Base-by-base conservation (phyloP, 192 early-diverging fungal species). In the Backusella australiensis region DNA sequence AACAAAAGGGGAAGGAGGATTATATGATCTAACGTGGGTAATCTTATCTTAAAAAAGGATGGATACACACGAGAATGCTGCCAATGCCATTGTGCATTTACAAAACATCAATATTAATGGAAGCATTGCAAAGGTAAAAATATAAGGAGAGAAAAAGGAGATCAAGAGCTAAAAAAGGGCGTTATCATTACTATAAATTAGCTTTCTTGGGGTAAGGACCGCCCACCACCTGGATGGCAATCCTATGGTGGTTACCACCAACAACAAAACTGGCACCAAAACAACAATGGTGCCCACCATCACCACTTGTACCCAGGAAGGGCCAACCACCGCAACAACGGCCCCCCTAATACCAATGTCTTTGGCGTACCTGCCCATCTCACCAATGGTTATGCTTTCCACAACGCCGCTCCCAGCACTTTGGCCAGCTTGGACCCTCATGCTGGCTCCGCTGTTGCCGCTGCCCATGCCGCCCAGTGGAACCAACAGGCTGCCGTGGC, bases 151-250 rank as follows among this genome's bases (percentile, higher is more conserved):
- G 35, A 63, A 63, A 35, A 19, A 4, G 29, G 34, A 71, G 29
- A 17, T 7, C 14, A 19, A 66, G 44, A 67, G 52, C 38, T 46
- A 32, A 65, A 32, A 39, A 12, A n/a, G 14, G 44, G 0, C n/a
- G 19, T 12, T 70, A 59, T 23, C 68, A 26, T 70, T 70, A 46
- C 17, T 72, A 26, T 70, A 71, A 38, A 63, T 65, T 80, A 86
- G 87, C 88, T 91, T 82, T 95, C 95, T 23, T 96, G 95, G 95
- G 95, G 95, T 74, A 94, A 94, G 84, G 94, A 95, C 77, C 86
- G 93, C 42, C 78, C 86, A 66, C 86, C 89, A 7, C 86, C 88
- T 34, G 83, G 82, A 19, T 78, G 80, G 41, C 75, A 74, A 41
- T 59, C 77, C 2, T 78, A 82, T 68, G 75, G 76, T 11, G 49